Evolutionary conservation across 495 filamentous ascomycete species (phyloP).

Genomic region (Echria macrotheca): DNA sequence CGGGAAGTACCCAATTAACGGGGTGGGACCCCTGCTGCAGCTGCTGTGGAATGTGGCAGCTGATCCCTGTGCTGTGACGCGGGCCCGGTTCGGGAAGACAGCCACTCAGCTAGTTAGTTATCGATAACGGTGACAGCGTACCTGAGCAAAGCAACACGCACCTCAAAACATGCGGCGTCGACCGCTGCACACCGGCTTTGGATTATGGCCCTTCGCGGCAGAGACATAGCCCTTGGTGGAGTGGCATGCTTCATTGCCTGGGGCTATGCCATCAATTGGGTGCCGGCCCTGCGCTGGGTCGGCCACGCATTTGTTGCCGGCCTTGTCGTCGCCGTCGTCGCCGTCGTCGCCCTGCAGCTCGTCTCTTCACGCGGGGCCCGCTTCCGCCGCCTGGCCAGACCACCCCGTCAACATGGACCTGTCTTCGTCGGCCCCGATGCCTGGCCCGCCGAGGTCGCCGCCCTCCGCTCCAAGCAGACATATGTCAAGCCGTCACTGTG

Average conservation of each 20-base stretch:
- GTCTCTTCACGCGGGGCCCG: conserved; percentile 52
- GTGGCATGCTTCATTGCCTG: conserved; percentile 75
- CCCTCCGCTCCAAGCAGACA: conserved; percentile 48
- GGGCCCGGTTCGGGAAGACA: background rate
- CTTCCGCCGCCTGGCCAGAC: conserved; percentile 31
- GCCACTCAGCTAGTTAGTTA: background rate
- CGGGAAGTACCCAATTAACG: too few species aligned
- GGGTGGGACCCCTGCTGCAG: too few species aligned
- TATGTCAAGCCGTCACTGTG: conserved; percentile 60
- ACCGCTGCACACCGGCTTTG: conserved; percentile 23
- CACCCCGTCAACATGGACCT: conserved; percentile 40
- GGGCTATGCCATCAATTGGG: conserved; percentile 75
- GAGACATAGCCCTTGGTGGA: conserved; percentile 66
- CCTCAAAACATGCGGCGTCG: conserved; percentile 37
- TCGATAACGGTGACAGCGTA: conserved; percentile 10
- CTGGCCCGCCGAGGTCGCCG: conserved; percentile 65
- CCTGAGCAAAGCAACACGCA: background rate
- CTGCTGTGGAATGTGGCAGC: background rate
- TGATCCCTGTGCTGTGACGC: conserved; percentile 9
- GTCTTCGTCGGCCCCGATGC: conserved; percentile 57
- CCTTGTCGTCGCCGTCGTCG: conserved; percentile 45
- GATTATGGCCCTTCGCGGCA: conserved; percentile 74
- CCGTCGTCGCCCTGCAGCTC: conserved; percentile 53
- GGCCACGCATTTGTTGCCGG: conserved; percentile 74
- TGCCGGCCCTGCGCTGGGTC: conserved; percentile 71